Percentiles rank a stretch among this genome's conserved stretches.
phyloP scores from a whole-genome alignment of 495 filamentous ascomycete genomes.

The Rostrohypoxylon terebratum region DNA sequence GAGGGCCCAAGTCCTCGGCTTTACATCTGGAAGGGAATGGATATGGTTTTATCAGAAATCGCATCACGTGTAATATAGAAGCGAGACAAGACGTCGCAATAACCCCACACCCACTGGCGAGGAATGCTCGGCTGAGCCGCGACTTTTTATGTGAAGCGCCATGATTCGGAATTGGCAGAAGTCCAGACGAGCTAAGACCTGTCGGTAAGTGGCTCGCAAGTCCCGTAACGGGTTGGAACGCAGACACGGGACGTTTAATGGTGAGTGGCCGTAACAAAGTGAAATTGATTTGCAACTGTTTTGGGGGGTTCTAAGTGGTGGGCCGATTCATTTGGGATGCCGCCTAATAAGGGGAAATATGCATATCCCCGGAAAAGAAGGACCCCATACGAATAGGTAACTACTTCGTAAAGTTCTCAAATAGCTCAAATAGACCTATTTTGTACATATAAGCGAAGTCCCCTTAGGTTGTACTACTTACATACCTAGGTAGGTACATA shows the following conservation, averaged over 20 bases:
- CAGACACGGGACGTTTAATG: conserved; percentile 31
- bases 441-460: conserved; percentile 12
- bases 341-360: conserved; percentile 48
- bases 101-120: conserved; percentile 32
- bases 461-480: conserved; percentile 7
- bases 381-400: conserved; percentile 36
- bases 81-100: conserved; percentile 32
- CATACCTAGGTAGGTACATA: background rate
- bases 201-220: conserved; percentile 40
- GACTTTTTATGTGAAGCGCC: conserved; percentile 42
- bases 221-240: conserved; percentile 37
- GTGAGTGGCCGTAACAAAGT: conserved; percentile 31
- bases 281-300: conserved; percentile 45
- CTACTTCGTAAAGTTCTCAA: conserved; percentile 20
- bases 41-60: conserved; percentile 40
- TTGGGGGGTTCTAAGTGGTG: conserved; percentile 40
- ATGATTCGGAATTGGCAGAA: conserved; percentile 38
- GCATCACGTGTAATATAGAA: conserved; percentile 41
- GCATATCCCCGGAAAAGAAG: conserved; percentile 45
- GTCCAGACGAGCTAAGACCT: conserved; percentile 35
- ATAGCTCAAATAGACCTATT: background rate
- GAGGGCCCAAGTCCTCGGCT: conserved; percentile 38
- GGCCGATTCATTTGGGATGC: conserved; percentile 48
- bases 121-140: conserved; percentile 37
- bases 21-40: conserved; percentile 38